phyloP scores from a whole-genome alignment of 192 early-diverging fungal genomes.

The Lunasporangiospora selenospora region DNA sequence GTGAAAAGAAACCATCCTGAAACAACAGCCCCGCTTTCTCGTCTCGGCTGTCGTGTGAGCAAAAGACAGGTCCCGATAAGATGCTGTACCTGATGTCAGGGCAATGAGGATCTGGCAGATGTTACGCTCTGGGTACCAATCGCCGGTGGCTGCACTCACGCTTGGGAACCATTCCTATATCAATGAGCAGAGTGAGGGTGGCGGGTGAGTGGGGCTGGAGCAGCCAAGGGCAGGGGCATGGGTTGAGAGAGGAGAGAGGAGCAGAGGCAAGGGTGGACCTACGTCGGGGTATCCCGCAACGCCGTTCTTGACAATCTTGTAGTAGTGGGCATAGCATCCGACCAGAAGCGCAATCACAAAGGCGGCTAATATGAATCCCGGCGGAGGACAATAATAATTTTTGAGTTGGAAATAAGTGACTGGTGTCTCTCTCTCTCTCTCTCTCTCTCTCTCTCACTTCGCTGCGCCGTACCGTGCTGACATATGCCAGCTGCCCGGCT shows the following conservation, averaged over 20 bases:
- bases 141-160: conserved; percentile 82
- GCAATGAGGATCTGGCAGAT: conserved; percentile 84
- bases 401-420: no score
- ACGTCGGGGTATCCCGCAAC: conserved; percentile 79
- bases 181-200: no score
- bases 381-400: background rate
- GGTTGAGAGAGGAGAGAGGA: no score
- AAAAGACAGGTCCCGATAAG: no score
- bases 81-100: conserved; percentile 67
- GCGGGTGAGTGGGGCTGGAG: no score
- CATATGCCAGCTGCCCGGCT: no score
- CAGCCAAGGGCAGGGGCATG: no score
- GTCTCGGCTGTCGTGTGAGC: no score
- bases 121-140: conserved; percentile 76
- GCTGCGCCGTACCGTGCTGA: no score
- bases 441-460: no score
- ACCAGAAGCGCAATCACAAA: conserved; percentile 71
- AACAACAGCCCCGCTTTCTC: no score
- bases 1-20: background rate
- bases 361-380: conserved; percentile 57
- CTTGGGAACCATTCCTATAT: conserved; percentile 81
- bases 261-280: conserved; percentile 1
- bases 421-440: no score
- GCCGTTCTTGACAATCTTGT: conserved; percentile 83
- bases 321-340: conserved; percentile 78